A percentile compares a stretch with the other conserved stretches of the same genome.
Evolutionary conservation across 257 asterid species (phyloP).

Genomic region (Solanum infundibuliforme): DNA sequence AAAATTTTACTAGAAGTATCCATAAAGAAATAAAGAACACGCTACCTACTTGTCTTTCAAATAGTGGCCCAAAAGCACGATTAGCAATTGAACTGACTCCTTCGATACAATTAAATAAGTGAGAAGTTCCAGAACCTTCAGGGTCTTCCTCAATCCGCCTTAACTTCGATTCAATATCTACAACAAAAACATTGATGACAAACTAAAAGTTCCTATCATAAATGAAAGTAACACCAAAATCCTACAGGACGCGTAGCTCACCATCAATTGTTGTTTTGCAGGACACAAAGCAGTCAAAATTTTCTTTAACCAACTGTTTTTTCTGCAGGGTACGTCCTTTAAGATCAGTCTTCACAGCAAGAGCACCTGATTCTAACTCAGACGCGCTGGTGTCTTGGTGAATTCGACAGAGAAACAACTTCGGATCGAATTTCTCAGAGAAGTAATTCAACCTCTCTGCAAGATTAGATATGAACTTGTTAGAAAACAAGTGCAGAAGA

Average conservation of each 20-base stretch:
- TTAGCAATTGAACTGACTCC: conserved; percentile 81
- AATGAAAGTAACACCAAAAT: background rate
- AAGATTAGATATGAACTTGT: conserved; percentile 6
- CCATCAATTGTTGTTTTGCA: conserved; percentile 99
- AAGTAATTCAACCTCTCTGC: conserved; percentile 84
- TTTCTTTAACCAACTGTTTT: conserved; percentile 95
- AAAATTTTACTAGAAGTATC: background rate
- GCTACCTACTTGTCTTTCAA: conserved; percentile 91
- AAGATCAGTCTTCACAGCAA: conserved; percentile 75
- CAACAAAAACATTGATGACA: conserved; percentile 3
- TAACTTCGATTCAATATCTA: conserved; percentile 91
- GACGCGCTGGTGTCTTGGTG: conserved; percentile 84
- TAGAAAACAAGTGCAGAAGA: background rate
- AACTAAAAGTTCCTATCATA: background rate
- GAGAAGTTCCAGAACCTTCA: conserved; percentile 92
- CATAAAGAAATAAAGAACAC: conserved; percentile 4
- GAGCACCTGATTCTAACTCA: conserved; percentile 87
- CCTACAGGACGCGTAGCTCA: conserved; percentile 21
- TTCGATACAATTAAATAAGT: conserved; percentile 65
- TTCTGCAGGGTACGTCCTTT: conserved; percentile 93
- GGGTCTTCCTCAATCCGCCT: conserved; percentile 98
- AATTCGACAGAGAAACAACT: conserved; percentile 74
- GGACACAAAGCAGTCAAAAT: conserved; percentile 97
- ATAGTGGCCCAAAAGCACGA: conserved; percentile 92
- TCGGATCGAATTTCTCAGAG: conserved; percentile 86